Percentiles rank a stretch among this genome's conserved stretches.
Conservation (phyloP, 768 basidiomycete species). For the Epithele typhae region DNA sequence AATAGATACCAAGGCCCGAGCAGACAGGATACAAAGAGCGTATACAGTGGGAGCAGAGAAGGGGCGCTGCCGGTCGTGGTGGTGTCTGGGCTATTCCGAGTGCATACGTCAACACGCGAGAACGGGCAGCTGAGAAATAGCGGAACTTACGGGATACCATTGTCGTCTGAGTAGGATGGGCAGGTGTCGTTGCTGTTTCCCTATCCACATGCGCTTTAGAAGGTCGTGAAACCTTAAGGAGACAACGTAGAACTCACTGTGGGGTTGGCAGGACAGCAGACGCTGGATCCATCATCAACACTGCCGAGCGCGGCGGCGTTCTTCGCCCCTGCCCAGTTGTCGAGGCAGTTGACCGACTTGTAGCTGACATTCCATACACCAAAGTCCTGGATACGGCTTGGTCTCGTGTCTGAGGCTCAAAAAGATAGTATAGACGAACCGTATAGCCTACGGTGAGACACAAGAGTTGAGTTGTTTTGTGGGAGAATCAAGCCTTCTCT, state of each 20-base stretch:
- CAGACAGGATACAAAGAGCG: conserved; percentile 7
- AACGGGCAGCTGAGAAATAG: not conserved
- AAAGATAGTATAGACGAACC: conserved; percentile 17
- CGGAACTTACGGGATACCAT: conserved; percentile 21
- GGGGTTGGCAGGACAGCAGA: conserved; percentile 73
- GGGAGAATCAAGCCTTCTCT: too few species aligned
- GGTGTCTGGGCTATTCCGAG: conserved; percentile 15
- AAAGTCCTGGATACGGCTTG: too few species aligned
- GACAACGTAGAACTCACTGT: conserved; percentile 35
- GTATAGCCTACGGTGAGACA: conserved; percentile 22
- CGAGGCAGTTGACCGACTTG: conserved; percentile 53
- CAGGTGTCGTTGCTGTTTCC: conserved; percentile 32
- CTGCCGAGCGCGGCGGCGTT: conserved; percentile 64
- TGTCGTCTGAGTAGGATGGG: conserved; percentile 21
- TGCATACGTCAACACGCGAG: not conserved
- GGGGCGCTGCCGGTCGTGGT: conserved; percentile 7
- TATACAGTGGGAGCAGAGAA: conserved; percentile 7
- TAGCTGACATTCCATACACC: conserved; percentile 85
- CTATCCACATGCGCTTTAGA: conserved; percentile 20
- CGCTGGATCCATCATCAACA: conserved; percentile 52
- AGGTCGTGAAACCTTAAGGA: too few species aligned
- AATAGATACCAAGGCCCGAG: conserved; percentile 5
- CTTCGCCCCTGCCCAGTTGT: conserved; percentile 59
- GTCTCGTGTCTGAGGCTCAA: too few species aligned
- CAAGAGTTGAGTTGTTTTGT: too few species aligned